Base-by-base conservation (phyloP, 2,329 filamentous ascomycete species). In the Raffaelea arxii region DNA sequence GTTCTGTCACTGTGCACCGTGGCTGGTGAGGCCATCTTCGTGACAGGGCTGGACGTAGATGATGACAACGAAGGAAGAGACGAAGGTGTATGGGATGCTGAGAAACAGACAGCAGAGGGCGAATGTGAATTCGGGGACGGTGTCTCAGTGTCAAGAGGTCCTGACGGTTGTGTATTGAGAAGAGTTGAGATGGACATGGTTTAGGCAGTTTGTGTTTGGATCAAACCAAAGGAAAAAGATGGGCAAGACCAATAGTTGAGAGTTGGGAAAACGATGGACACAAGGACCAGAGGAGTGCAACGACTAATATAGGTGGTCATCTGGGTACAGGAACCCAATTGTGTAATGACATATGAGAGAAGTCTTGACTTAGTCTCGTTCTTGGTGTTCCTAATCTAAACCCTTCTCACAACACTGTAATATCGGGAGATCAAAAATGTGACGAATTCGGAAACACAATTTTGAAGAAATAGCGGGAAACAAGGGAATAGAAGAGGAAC, bases 201-300 rank as follows among this genome's bases (percentile, higher is more conserved):
- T 49, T n/a, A n/a, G 16, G 32, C 37, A 38, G 16, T 30, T 5
- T 22, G 12, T 32, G 41, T 43, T 32, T 43, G 41, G 16, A 30
- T 23, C 22, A 11, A 19, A 41, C 7, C 22, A 25, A 25, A n/a
- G 36, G 32, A 12, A 32, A 21, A 39, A 30, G 25, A n/a, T n/a
- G n/a, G n/a, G n/a, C n/a, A 2, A 32, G 23, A n/a, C 49, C 50
- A 55, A 50, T 53, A 43, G 52, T n/a, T 50, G 47, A 50, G 36
- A 46, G 35, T 25, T 21, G 23, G 11, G 6, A 12, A 42, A 16
- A 22, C 12, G 25, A 25, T 24, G 43, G 19, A 36, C 37, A 14
- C 9, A 39, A 24, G 37, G 36, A 18, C 22, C 11, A 25, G 22
- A 12, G 14, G 39, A 25, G n/a, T n/a, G n/a, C n/a, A n/a, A n/a